Evolutionary conservation across 331 rosid species (phyloP).

Genomic region (Quercus lobata): DNA sequence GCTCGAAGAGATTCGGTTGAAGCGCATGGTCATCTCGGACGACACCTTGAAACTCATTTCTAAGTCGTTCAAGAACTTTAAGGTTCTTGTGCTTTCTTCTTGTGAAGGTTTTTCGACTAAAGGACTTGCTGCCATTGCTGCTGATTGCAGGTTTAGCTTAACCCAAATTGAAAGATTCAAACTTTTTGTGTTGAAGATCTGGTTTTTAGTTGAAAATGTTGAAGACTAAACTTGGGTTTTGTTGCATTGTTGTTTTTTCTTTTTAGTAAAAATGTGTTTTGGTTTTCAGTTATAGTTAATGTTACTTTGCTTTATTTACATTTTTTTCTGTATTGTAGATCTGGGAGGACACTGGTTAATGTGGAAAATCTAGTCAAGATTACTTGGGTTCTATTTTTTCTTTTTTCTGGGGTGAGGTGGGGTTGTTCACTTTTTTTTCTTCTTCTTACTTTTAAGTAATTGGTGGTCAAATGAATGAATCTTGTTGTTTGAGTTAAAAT

Average conservation of each 20-base stretch:
- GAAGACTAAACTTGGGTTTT: background rate
- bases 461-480: background rate
- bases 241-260: background rate
- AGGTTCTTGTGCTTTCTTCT: conserved; percentile 66
- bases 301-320: background rate
- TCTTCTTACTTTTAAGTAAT: background rate
- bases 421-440: background rate
- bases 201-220: background rate
- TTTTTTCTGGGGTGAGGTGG: background rate
- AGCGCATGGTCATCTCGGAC: conserved; percentile 86
- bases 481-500: too few relatives aligned
- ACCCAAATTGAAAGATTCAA: background rate
- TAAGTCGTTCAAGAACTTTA: conserved; percentile 74
- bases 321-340: background rate
- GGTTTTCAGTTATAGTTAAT: background rate
- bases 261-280: background rate
- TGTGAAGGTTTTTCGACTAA: conserved; percentile 85
- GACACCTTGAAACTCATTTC: conserved; percentile 77
- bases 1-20: conserved; percentile 86
- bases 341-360: background rate
- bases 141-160: conserved; percentile 75
- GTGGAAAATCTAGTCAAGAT: conserved; percentile 11
- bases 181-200: background rate
- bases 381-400: background rate
- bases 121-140: conserved; percentile 89